Conservation (phyloP, 164 flowering plant genomes). For the Magnolia sinica region DNA sequence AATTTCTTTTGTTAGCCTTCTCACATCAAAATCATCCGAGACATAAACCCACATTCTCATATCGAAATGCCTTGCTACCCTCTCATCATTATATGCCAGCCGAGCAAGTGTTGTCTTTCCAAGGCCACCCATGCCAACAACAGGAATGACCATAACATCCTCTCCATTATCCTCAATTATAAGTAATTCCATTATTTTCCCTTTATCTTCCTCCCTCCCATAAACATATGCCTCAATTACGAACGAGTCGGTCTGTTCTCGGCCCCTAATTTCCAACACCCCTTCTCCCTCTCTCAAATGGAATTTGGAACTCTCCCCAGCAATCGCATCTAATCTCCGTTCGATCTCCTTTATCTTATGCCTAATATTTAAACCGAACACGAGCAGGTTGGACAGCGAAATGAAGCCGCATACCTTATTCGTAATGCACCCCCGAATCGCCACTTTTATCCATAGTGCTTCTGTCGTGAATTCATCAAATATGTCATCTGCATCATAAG, state of each 20-base stretch:
- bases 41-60: constrained; percentile 7
- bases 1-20: background rate
- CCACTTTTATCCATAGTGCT: background rate
- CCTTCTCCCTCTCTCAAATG: background rate
- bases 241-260: background rate
- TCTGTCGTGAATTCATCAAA: constrained; percentile 1
- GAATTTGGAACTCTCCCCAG: background rate
- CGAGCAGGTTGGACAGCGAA: background rate
- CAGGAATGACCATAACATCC: background rate
- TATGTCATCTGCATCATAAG: constrained; percentile 5
- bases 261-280: too few species aligned
- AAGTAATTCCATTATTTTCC: background rate
- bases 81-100: constrained; percentile 6
- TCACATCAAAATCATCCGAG: background rate
- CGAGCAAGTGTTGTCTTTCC: constrained; percentile 3
- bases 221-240: background rate
- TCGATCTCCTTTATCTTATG: background rate
- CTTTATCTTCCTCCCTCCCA: constrained; percentile 7
- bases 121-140: background rate
- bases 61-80: constrained; percentile 2
- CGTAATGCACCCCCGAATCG: background rate
- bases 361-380: background rate
- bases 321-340: constrained; percentile 6
- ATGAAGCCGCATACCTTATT: background rate
- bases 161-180: background rate